phyloP scores from a whole-genome alignment of 2,329 filamentous ascomycete genomes.

The Monilinia fructigena region DNA sequence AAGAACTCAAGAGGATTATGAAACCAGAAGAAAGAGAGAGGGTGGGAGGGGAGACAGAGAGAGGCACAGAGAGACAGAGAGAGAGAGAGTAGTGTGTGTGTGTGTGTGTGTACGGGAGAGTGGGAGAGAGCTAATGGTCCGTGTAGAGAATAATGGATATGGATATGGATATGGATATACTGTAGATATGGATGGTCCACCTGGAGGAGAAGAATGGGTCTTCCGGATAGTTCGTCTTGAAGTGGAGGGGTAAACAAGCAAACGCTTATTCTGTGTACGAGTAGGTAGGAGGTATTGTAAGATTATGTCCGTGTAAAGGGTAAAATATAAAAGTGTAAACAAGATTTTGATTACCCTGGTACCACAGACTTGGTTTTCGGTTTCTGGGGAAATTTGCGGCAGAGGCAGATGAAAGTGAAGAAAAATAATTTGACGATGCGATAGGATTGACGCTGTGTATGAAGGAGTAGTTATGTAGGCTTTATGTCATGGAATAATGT shows the following conservation, averaged over 20 bases:
- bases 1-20: slow-evolving; percentile 4
- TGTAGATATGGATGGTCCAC: neutral
- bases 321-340: neutral
- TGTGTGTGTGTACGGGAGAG: too few species aligned
- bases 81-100: too few species aligned
- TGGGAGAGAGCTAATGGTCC: slow-evolving; percentile 1
- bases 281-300: neutral
- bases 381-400: slow-evolving; percentile 4
- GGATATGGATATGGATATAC: too few species aligned
- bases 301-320: neutral
- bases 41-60: neutral
- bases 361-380: slow-evolving; percentile 23
- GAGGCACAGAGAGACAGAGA: too few species aligned
- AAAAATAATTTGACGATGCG: neutral
- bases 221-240: neutral
- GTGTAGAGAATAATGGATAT: neutral
- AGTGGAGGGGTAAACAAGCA: slow-evolving; percentile 1
- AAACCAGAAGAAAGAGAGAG: neutral
- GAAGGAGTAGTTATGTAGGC: neutral
- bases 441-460: slow-evolving; percentile 7
- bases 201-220: slow-evolving; percentile 6
- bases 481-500: slow-evolving; percentile 11
- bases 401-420: slow-evolving; percentile 12
- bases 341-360: neutral
- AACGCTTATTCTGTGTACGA: slow-evolving; percentile 1